Base-by-base conservation (phyloP, 2,329 filamentous ascomycete genomes). In the Colletotrichum sp. region DNA sequence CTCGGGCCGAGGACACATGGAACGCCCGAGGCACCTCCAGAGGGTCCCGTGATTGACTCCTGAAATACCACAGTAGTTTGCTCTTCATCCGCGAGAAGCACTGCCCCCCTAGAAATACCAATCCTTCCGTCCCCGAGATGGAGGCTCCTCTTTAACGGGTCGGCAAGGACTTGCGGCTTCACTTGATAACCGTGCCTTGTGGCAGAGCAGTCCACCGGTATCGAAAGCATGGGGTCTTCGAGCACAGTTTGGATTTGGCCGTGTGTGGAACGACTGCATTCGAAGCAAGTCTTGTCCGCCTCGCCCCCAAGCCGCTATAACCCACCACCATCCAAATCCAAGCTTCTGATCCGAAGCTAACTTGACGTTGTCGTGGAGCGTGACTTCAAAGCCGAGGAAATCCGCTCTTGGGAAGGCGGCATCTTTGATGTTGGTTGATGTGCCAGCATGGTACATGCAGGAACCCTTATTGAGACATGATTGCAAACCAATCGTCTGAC, bases 391-490 rank as follows among this genome's bases (percentile, higher is more conserved):
- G 15, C 43, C 60, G 18, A 26, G 34, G 8, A n/a, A n/a, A n/a
- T 30, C 34, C 26, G 21, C 58, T n/a, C 18, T 61, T 38, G 43
- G 10, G 38, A 30, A 71, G 21, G n/a, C 28, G 15, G 3, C 21
- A 61, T 32, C 7, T 32, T 52, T 21, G 15, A n/a, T 30, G 34
- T 43, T 12, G 34, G 26, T 55, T 24, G 13, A 26, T 30, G 48
- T 58, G 38, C 21, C 21, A 62, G 38, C 21, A 43, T 66, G 62
- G 38, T 34, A 72, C 26, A 60, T 75, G 72, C 72, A 75, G 69
- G 69, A 67, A 56, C 69, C 52, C 69, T 71, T 62, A 26, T 61
- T 74, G 34, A 66, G 61, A 71, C 68, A 71, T 66, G 4, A 43
- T 30, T 61, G 16, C 30, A 16, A 26, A 55, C 30, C 30, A 71